A percentile compares a stretch with the other conserved stretches of the same genome.
Evolutionary conservation across 2,329 filamentous ascomycete genomes (phyloP).

Genomic region (Aspergillus amoenus): DNA sequence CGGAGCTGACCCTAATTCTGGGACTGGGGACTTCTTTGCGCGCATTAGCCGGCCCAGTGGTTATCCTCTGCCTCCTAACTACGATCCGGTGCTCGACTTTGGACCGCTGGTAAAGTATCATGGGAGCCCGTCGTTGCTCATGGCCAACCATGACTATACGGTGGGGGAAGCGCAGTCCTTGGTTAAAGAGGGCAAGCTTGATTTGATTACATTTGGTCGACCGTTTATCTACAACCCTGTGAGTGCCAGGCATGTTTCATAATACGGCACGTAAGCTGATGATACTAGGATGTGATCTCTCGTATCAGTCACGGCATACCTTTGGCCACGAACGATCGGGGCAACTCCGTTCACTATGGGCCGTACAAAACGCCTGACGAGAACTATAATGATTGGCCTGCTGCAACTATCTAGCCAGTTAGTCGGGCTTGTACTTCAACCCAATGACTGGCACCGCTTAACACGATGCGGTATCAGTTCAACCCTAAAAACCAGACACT

Average conservation of each 20-base stretch:
- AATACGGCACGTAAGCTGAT: too few species aligned
- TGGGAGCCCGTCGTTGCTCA: slow-evolving; percentile 24
- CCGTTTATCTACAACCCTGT: slow-evolving; percentile 27
- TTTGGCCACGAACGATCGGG: background rate
- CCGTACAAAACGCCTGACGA: background rate
- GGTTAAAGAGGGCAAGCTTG: slow-evolving; percentile 18
- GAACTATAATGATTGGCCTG: background rate
- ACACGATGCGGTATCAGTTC: too few species aligned
- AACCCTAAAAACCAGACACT: too few species aligned
- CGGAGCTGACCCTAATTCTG: slow-evolving; percentile 2
- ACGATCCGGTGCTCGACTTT: slow-evolving; percentile 23
- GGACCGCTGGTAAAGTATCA: slow-evolving; percentile 26
- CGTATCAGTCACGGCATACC: background rate
- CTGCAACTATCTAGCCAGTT: background rate
- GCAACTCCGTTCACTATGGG: background rate
- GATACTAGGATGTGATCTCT: background rate
- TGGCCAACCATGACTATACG: slow-evolving; percentile 27
- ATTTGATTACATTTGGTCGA: slow-evolving; percentile 23
- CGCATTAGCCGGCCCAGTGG: background rate
- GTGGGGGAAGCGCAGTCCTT: slow-evolving; percentile 23
- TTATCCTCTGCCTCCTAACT: slow-evolving; percentile 15
- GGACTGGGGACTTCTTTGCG: background rate
- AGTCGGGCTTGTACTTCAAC: too few species aligned
- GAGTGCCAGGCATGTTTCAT: background rate
- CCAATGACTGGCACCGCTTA: too few species aligned